A percentile compares a stretch with the other conserved stretches of the same genome.
Evolutionary conservation across 148 eudicot species (phyloP).

Genomic region (Selenicereus undatus): DNA sequence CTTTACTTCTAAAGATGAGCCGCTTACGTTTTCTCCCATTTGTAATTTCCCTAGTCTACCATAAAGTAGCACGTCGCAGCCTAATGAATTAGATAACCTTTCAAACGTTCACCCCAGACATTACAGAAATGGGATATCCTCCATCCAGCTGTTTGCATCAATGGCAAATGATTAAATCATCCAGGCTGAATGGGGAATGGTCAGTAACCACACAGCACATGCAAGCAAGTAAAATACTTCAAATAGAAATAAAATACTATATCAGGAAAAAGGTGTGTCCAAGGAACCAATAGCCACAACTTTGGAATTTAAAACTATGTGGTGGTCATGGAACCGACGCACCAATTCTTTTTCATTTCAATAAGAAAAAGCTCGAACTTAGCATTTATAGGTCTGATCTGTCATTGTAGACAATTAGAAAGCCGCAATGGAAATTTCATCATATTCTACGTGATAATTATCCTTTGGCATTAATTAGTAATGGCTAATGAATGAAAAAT

Average conservation of each 20-base stretch:
- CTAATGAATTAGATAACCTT: conserved; percentile 11
- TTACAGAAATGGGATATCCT: neutral
- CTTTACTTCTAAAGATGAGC: conserved; percentile 2
- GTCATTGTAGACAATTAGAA: neutral
- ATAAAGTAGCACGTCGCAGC: conserved; percentile 17
- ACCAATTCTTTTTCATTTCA: neutral
- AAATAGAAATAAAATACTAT: neutral
- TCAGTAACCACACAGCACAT: neutral
- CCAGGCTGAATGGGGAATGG: neutral
- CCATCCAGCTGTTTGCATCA: conserved; percentile 4
- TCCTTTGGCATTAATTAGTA: neutral
- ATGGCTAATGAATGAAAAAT: neutral
- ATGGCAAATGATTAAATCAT: neutral
- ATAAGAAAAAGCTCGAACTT: neutral
- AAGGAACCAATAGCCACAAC: conserved; percentile 13
- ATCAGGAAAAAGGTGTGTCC: neutral
- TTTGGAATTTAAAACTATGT: conserved; percentile 8
- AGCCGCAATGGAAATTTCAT: neutral
- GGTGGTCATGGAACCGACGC: neutral
- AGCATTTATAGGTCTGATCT: neutral
- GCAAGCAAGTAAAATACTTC: neutral
- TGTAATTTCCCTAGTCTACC: neutral
- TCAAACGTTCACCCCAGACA: conserved; percentile 1
- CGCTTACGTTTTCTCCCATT: neutral
- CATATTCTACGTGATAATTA: neutral